A percentile compares a stretch with the other conserved stretches of the same genome.
phyloP scores from a whole-genome alignment of 805 yeast genomes.

The Schwanniomyces vanrijiae region DNA sequence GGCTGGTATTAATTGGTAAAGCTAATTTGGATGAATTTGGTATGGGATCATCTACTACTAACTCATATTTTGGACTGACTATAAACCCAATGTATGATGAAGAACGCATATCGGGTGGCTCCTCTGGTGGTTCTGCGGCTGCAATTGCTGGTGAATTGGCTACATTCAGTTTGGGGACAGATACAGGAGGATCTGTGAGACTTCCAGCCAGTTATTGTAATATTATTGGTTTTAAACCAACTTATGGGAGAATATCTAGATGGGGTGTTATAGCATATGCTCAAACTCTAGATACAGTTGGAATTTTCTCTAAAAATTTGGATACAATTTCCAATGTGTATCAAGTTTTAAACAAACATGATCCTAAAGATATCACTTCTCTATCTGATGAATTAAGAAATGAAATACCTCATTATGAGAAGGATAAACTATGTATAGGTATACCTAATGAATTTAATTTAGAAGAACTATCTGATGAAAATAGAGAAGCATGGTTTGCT shows the following conservation, averaged over 20 bases:
- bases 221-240: slow-evolving; percentile 85
- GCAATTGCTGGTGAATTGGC: slow-evolving; percentile 74
- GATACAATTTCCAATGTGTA: slow-evolving; percentile 49
- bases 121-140: slow-evolving; percentile 96
- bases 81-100: slow-evolving; percentile 46
- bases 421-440: slow-evolving; percentile 54
- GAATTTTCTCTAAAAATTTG: slow-evolving; percentile 62
- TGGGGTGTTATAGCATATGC: slow-evolving; percentile 94
- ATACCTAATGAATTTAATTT: slow-evolving; percentile 68
- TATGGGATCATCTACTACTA: slow-evolving; percentile 80
- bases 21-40: slow-evolving; percentile 96
- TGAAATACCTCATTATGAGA: slow-evolving; percentile 16
- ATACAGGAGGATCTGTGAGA: slow-evolving; percentile 96
- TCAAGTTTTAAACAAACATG: slow-evolving; percentile 56
- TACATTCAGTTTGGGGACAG: slow-evolving; percentile 86
- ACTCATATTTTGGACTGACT: slow-evolving; percentile 58
- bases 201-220: slow-evolving; percentile 89
- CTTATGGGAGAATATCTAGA: slow-evolving; percentile 88
- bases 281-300: slow-evolving; percentile 93
- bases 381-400: slow-evolving; percentile 38
- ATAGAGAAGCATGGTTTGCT: slow-evolving; percentile 47
- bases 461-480: slow-evolving; percentile 49
- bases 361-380: slow-evolving; percentile 79
- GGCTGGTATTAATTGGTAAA: slow-evolving; percentile 67
- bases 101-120: slow-evolving; percentile 69